Conservation (phyloP, 768 basidiomycete genomes). For the Gloeopeniophorella convolvens region DNA sequence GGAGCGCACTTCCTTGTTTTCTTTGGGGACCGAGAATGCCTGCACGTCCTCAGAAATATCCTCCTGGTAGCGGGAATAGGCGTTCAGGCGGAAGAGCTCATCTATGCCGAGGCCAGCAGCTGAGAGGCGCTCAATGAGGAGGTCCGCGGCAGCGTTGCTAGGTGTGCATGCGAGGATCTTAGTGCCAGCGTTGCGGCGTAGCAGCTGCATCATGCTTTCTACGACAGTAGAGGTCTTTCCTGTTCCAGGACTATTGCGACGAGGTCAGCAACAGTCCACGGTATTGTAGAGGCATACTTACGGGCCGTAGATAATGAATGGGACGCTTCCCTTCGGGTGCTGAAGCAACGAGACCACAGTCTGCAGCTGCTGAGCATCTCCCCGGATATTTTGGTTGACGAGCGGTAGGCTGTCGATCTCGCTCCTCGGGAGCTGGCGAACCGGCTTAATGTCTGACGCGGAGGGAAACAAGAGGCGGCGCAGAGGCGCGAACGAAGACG, state of each 20-base stretch:
- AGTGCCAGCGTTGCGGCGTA: conserved; percentile 20
- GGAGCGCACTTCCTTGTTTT: conserved; percentile 28
- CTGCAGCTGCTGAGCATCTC: conserved; percentile 42
- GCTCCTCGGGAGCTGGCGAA: conserved; percentile 12
- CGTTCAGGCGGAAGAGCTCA: conserved; percentile 48
- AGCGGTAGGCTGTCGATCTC: conserved; percentile 22
- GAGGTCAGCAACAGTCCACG: background rate
- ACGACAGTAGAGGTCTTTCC: conserved; percentile 35
- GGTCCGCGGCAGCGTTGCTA: conserved; percentile 32
- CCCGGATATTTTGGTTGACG: conserved; percentile 38
- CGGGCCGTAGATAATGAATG: conserved; percentile 61
- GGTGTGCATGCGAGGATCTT: conserved; percentile 33
- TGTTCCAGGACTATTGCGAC: conserved; percentile 31
- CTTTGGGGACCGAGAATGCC: conserved; percentile 35
- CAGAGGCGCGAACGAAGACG: conserved; percentile 34
- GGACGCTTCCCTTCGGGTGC: conserved; percentile 39
- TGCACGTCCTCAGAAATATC: conserved; percentile 33
- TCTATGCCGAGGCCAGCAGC: conserved; percentile 15
- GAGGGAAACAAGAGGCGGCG: conserved; percentile 47
- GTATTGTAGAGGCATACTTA: conserved; percentile 27
- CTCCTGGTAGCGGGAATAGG: conserved; percentile 35
- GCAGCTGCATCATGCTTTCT: conserved; percentile 32
- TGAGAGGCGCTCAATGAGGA: conserved; percentile 28
- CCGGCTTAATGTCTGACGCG: conserved; percentile 24
- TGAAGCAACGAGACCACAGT: conserved; percentile 43